Evolutionary conservation across 192 early-diverging fungal species (phyloP).

Genomic region (Coemansia sp.): DNA sequence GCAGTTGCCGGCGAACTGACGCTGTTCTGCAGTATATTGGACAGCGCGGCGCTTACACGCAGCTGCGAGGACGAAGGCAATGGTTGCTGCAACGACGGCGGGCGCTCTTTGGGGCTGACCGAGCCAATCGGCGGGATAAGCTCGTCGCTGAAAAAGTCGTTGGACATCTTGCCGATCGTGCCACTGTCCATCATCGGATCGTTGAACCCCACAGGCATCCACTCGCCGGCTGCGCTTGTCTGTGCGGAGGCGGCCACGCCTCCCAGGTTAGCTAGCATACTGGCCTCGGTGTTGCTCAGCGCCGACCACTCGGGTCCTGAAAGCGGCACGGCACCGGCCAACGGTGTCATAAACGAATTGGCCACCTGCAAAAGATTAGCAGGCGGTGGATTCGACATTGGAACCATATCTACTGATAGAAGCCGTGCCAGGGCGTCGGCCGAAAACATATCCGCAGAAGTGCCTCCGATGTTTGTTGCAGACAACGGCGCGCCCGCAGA

Average conservation of each 20-base stretch:
- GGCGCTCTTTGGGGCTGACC: background rate
- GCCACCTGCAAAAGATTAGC: slow-evolving; percentile 35
- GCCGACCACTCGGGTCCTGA: slow-evolving; percentile 24
- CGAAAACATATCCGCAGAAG: slow-evolving; percentile 15
- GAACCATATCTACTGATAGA: slow-evolving; percentile 51
- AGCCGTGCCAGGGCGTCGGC: slow-evolving; percentile 36
- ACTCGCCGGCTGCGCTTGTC: slow-evolving; percentile 10
- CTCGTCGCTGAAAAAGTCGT: slow-evolving; percentile 36
- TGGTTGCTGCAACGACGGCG: background rate
- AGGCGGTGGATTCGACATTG: slow-evolving; percentile 27
- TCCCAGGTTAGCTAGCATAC: slow-evolving; percentile 46
- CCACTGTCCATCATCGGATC: slow-evolving; percentile 10
- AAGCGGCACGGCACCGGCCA: slow-evolving; percentile 16
- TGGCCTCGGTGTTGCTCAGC: slow-evolving; percentile 36
- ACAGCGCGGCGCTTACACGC: background rate
- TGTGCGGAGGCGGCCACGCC: slow-evolving; percentile 21
- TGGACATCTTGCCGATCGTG: slow-evolving; percentile 6
- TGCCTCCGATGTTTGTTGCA: background rate
- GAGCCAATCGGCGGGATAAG: slow-evolving; percentile 10
- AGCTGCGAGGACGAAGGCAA: background rate
- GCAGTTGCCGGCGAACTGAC: background rate
- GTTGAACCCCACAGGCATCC: slow-evolving; percentile 33
- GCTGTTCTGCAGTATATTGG: background rate
- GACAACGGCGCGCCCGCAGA: background rate
- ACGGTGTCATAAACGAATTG: slow-evolving; percentile 44